Percentiles rank a stretch among this genome's conserved stretches.
These are phyloP conservation scores for Mrakia blollopis DNA, from an alignment of 768 basidiomycete species.

Conservation along the genomic window DNA sequence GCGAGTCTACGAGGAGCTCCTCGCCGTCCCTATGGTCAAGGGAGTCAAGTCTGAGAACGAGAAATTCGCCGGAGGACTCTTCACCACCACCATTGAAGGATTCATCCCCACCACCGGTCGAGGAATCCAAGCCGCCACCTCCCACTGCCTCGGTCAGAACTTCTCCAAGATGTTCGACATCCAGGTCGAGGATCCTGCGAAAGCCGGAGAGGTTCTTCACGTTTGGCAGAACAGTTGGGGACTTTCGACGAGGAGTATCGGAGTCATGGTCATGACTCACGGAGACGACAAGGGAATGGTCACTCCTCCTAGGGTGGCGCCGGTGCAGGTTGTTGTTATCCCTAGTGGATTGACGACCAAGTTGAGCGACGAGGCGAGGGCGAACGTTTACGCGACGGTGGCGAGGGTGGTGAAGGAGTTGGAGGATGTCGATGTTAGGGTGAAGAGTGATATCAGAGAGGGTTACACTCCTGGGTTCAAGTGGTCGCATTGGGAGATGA, in stretches of 20 bases:
- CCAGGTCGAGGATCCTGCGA: constrained; percentile 83
- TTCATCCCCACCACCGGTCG: constrained; percentile 96
- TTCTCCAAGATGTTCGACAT: constrained; percentile 99
- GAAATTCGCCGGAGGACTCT: constrained; percentile 95
- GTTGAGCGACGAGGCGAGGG: constrained; percentile 54
- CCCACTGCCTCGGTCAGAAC: constrained; percentile 97
- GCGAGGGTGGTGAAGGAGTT: constrained; percentile 69
- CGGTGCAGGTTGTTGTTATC: constrained; percentile 80
- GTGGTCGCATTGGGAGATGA: constrained; percentile 99
- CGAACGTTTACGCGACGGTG: constrained; percentile 68
- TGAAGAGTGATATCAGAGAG: constrained; percentile 86
- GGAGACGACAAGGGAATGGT: constrained; percentile 97
- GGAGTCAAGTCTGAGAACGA: constrained; percentile 98
- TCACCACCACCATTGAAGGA: constrained; percentile 96
- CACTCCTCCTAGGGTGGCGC: constrained; percentile 94
- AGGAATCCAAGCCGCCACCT: constrained; percentile 96
- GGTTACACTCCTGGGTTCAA: constrained; percentile 98
- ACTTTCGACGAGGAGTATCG: constrained; percentile 88
- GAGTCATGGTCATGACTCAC: constrained; percentile 99
- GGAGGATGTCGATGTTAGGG: constrained; percentile 67
- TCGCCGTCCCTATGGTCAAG: constrained; percentile 94
- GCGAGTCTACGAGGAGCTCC: constrained; percentile 89
- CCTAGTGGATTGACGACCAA: constrained; percentile 92
- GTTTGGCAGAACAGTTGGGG: constrained; percentile 99
- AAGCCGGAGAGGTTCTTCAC: constrained; percentile 59